Percentiles rank a stretch among this genome's conserved stretches.
phyloP scores from a whole-genome alignment of 805 yeast genomes.

The Metschnikowia anglica region DNA sequence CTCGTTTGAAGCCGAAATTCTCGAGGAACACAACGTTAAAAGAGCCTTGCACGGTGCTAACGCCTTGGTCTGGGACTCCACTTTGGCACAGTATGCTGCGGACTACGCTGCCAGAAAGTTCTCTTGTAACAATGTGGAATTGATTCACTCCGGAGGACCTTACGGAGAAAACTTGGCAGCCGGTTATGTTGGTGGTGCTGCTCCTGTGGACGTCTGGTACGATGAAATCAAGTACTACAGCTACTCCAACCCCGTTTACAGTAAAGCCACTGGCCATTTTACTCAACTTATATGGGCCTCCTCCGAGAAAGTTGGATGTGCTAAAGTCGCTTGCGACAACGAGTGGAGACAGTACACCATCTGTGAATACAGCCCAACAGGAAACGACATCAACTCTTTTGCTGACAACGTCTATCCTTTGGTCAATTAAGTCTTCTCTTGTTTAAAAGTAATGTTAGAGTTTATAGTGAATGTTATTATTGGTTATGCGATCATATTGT shows the following conservation, averaged over 20 bases:
- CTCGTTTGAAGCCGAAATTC: conserved; percentile 30
- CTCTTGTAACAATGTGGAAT: conserved; percentile 56
- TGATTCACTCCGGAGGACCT: conserved; percentile 62
- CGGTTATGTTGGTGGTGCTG: conserved; percentile 55
- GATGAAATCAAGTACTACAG: conserved; percentile 57
- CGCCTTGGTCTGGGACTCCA: conserved; percentile 33
- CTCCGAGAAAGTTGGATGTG: conserved; percentile 67
- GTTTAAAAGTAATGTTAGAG: not conserved
- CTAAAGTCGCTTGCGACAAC: conserved; percentile 46
- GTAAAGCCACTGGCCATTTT: conserved; percentile 68
- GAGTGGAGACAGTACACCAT: conserved; percentile 61
- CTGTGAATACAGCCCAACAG: conserved; percentile 62
- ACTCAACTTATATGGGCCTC: conserved; percentile 74
- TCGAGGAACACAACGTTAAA: conserved; percentile 36
- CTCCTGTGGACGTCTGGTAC: conserved; percentile 75
- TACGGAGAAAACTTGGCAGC: conserved; percentile 80
- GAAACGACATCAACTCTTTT: conserved; percentile 50
- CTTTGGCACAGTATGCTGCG: conserved; percentile 35
- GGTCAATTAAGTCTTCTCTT: not conserved
- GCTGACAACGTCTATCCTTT: conserved; percentile 43
- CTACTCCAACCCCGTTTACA: conserved; percentile 51
- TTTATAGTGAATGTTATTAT: not conserved
- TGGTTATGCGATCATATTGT: no score
- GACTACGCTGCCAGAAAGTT: conserved; percentile 48
- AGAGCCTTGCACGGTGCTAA: conserved; percentile 38